Conservation (phyloP, 2,329 filamentous ascomycete genomes). For the Arthroderma sp. region DNA sequence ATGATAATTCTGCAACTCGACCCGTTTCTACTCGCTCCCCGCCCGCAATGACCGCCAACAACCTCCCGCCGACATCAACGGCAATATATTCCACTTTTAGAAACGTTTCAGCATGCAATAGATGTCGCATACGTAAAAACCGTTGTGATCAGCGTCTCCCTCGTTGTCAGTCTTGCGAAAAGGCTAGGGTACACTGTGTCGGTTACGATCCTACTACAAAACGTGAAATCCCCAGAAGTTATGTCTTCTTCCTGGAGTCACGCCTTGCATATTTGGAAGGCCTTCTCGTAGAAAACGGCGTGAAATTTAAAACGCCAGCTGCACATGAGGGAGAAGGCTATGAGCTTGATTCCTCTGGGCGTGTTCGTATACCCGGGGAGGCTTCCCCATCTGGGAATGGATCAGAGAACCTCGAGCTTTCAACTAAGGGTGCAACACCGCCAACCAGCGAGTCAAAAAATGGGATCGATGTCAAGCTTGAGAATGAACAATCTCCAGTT, state of each 20-base stretch:
- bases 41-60: conserved; percentile 9
- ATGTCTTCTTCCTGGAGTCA: conserved; percentile 89
- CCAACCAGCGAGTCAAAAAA: background rate
- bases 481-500: conserved; percentile 2
- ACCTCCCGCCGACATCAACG: conserved; percentile 12
- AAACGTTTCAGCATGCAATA: conserved; percentile 88
- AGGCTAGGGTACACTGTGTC: conserved; percentile 81
- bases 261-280: conserved; percentile 72
- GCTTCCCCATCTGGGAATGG: too few relatives aligned
- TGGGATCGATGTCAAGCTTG: conserved; percentile 1
- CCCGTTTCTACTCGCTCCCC: background rate
- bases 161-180: conserved; percentile 81
- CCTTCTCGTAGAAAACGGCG: conserved; percentile 53
- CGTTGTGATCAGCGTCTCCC: conserved; percentile 87
- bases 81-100: conserved; percentile 45
- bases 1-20: background rate
- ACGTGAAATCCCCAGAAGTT: conserved; percentile 81
- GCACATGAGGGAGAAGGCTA: conserved; percentile 46
- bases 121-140: conserved; percentile 84
- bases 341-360: background rate
- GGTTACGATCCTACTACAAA: conserved; percentile 96
- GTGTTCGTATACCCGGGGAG: too few relatives aligned
- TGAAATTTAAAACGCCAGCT: conserved; percentile 58
- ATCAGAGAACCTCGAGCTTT: too few relatives aligned
- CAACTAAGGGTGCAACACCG: background rate